phyloP scores from a whole-genome alignment of 176 grass and related monocot species.

The Triticum dicoccoides region DNA sequence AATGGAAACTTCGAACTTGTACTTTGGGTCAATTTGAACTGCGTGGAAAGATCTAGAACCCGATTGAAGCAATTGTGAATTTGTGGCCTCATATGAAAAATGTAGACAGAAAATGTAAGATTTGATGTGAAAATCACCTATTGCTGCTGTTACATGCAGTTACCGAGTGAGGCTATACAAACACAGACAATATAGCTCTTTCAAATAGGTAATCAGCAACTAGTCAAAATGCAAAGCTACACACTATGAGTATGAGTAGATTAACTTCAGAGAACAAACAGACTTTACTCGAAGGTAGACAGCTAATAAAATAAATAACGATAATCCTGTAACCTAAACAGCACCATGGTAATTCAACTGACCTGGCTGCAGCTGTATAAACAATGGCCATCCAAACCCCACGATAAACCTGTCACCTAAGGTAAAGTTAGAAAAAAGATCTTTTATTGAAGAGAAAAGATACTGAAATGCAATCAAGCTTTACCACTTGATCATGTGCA shows the following conservation, averaged over 20 bases:
- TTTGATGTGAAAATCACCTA: not conserved
- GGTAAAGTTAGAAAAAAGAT: constrained; percentile 21
- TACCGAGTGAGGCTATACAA: not conserved
- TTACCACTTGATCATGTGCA: constrained; percentile 93
- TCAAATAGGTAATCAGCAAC: not conserved
- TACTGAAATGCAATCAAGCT: constrained; percentile 30
- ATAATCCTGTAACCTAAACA: not conserved
- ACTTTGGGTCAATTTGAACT: not conserved
- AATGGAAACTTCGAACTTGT: not conserved
- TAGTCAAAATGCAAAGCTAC: constrained; percentile 10
- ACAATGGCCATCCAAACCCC: constrained; percentile 70
- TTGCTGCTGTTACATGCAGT: not conserved
- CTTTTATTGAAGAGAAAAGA: constrained; percentile 18
- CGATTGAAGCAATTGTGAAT: not conserved
- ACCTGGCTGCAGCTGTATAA: constrained; percentile 95
- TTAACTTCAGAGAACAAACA: not conserved
- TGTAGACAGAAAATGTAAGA: not conserved
- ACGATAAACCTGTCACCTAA: constrained; percentile 88
- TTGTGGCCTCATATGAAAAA: not conserved
- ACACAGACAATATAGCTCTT: not conserved
- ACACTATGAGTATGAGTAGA: not conserved
- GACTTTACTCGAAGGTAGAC: not conserved
- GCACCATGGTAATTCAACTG: constrained; percentile 4
- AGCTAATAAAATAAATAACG: constrained; percentile 9
- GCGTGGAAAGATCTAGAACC: not conserved